Evolutionary conservation across 116 monocot species (phyloP), one percentile per base, ranked within the genome.

Genomic region (Iris pallida): DNA sequence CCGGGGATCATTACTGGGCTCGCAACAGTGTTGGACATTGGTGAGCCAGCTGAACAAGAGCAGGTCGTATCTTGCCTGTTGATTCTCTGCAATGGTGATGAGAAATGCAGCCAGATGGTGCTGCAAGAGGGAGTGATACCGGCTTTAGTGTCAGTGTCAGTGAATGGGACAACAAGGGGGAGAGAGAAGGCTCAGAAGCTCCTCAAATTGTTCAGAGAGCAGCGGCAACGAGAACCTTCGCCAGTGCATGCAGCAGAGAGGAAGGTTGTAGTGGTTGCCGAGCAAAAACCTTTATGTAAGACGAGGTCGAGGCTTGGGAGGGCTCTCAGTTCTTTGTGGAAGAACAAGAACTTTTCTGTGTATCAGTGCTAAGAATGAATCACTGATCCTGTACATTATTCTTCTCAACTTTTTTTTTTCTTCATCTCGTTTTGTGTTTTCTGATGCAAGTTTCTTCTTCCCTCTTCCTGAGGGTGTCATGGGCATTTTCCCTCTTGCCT

Each of bases 91-190:
- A 77, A 55, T n/a, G 74, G 68, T 0, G 81, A 90, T n/a, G 76
- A 94, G 44, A 74, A 19, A 3, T 85, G 87, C 68, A 72, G 79
- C 20, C 79, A 83, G 13, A 73, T 83, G 85, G 94, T 90, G 49
- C 64, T 94, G 20, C 87, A 94, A 56, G 90, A 94, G 70, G 94
- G 94, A 0, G 87, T 87, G 44, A 87, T 94, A 52, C 90, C 94
- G 4, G 73, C 80, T 0, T 11, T 94, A 17, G 83, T 94, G 10
- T 80, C 75, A 1, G 42, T 90, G 16, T 72, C 90, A 0, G 82
- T 68, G 11, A 82, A 82, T 45, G 89, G 89, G 13, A 81, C 79
- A 1, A 5, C 19, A 1, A 81, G 70, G 61, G 85, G 79, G 10
- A 85, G 68, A 71, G 94, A 94, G 52, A 94, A 79, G 68, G 85